phyloP scores from a whole-genome alignment of 2,329 filamentous ascomycete genomes.

The Ophiostoma tasmaniense region DNA sequence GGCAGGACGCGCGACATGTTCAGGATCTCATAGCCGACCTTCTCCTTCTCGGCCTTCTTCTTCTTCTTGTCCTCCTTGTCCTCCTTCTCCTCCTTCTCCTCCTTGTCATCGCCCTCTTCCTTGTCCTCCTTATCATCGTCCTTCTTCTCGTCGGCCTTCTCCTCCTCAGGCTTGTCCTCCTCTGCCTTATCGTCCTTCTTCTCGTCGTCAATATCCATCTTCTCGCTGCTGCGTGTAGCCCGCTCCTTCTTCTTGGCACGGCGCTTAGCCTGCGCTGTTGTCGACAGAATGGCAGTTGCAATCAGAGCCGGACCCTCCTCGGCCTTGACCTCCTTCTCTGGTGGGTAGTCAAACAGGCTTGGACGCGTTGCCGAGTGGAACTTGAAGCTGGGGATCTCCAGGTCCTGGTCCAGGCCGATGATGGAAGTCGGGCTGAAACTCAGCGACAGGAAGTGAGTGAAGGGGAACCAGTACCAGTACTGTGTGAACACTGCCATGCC shows the following conservation, averaged over 20 bases:
- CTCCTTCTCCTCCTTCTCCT: constrained; percentile 94
- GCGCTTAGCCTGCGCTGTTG: constrained; percentile 92
- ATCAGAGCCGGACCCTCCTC: constrained; percentile 91
- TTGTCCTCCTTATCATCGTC: constrained; percentile 53
- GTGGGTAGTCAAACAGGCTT: constrained; percentile 95
- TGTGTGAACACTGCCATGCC: constrained; percentile 98
- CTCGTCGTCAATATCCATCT: constrained; percentile 88
- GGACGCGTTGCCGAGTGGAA: constrained; percentile 92
- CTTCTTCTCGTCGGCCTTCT: constrained; percentile 35
- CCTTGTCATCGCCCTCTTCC: constrained; percentile 79
- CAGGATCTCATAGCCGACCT: constrained; percentile 88
- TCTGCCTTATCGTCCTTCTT: constrained; percentile 68
- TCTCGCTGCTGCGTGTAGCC: constrained; percentile 58
- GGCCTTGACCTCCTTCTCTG: constrained; percentile 88
- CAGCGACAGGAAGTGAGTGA: constrained; percentile 92
- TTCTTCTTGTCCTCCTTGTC: constrained; percentile 58
- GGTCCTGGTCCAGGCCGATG: constrained; percentile 86
- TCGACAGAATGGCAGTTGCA: constrained; percentile 90
- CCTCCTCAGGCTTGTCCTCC: constrained; percentile 50
- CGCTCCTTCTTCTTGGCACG: constrained; percentile 90
- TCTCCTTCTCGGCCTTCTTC: constrained; percentile 93
- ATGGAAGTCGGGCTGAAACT: constrained; percentile 96
- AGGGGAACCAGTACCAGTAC: constrained; percentile 99
- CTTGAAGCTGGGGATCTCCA: constrained; percentile 89
- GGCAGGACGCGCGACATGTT: constrained; percentile 96